Base-by-base conservation (phyloP, 768 basidiomycete species). In the Phlebiopsis gigantea region DNA sequence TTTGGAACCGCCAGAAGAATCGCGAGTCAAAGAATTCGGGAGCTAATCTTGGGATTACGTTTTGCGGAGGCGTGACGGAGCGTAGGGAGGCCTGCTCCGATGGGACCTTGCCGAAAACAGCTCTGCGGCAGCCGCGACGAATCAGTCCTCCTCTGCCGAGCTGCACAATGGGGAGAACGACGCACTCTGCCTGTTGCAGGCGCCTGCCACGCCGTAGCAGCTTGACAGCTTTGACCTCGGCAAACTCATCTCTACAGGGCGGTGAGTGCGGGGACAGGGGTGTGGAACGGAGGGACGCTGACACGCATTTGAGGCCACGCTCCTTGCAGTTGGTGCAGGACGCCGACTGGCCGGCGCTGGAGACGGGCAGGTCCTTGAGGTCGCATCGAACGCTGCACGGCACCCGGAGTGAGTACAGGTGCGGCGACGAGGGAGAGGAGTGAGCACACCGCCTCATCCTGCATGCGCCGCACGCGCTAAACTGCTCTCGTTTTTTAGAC, bases 231-330 rank as follows among this genome's bases (percentile, higher is more conserved):
- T 94, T 94, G 45, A 93, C 84, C 63, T 93, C 87, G 21, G 90
- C 90, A 65, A 91, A 94, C 67, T 94, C 93, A 68, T 96, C 93
- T 22, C 93, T 96, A 69, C 15, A 62, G 26, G 9, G 29, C 26
- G 42, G 62, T 47, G 52, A 39, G 26, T 19, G 15, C 47, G 30
- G 41, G 25, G 41, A 44, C n/a, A 17, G 19, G 34, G 31, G 46
- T 4, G n/a, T n/a, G n/a, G n/a, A n/a, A n/a, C n/a, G n/a, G n/a
- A n/a, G n/a, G n/a, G 41, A 56, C 42, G 42, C 92, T 63, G 77
- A 93, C 92, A 96, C 87, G 88, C 94, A 96, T 79, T 91, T 90
- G 34, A 93, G 80, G 22, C 84, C 85, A 44, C 94, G 87, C 69
- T 95, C 91, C 63, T 77, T 84, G 72, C 94, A 97, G 68, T 96